Evolutionary conservation across 257 asterid species (phyloP), one percentile per base, ranked within the genome.

Genomic region (Anisodus acutangulus): DNA sequence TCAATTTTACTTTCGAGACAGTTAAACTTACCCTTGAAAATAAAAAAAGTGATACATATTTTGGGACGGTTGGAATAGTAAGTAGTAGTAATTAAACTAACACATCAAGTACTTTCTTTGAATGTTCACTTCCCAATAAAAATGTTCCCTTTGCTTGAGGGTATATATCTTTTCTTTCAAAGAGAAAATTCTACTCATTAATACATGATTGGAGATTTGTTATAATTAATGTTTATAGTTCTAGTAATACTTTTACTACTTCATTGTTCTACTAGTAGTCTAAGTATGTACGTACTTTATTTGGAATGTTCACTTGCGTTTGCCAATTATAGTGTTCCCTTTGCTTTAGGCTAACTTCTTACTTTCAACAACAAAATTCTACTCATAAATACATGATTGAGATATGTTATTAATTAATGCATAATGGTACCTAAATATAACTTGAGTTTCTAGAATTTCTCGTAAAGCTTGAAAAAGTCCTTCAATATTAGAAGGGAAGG

Each of bases 301-400:
- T 72, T 72, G 11, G 59, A 19, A 47, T 0, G 6, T 47, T 47
- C 60, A 11, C 43, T 72, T 72, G 16, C 39, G 3, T 45, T n/a
- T 43, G 57, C 79, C 47, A 66, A 43, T 71, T 71, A 71, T 71
- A 43, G 7, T n/a, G 39, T n/a, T 71, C 58, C 59, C 59, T 19
- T 47, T 47, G 41, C 43, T 74, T 6, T 22, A 49, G 80, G 80
- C 19, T 72, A 72, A 47, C 80, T 72, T 72, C 17, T n/a, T 71
- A 19, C 19, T n/a, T 72, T 49, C 80, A 49, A 74, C 80, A 74
- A 16, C 12, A 74, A 74, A 74, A 22, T 74, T 74, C 22, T 22
- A 49, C 43, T 74, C 58, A 49, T 31, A 74, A 74, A 12, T 31
- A 7, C 74, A 12, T 10, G 37, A 63, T 35, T 66, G 47, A 66